phyloP scores from a whole-genome alignment of 2,329 filamentous ascomycete genomes.

The Moelleriella libera region DNA sequence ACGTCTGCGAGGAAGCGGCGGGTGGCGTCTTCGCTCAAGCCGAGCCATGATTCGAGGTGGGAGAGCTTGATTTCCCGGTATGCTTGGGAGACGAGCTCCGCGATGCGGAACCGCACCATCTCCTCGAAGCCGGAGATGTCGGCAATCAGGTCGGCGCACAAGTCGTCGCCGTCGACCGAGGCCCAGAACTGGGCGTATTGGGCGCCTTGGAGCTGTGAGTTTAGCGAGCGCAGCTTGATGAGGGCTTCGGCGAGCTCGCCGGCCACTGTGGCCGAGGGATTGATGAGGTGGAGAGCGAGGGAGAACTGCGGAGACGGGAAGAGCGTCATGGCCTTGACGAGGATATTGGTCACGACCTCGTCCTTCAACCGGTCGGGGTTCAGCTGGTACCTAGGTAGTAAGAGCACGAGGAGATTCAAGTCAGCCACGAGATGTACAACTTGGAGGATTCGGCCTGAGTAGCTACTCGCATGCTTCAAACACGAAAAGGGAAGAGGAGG shows the following conservation, averaged over 20 bases:
- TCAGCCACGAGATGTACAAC: no score
- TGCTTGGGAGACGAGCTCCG: conserved; percentile 68
- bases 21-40: conserved; percentile 52
- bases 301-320: conserved; percentile 95
- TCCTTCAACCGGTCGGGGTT: conserved; percentile 96
- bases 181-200: conserved; percentile 91
- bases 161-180: conserved; percentile 81
- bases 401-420: no score
- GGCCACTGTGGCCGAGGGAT: conserved; percentile 53
- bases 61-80: conserved; percentile 58
- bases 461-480: no score
- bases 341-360: conserved; percentile 96
- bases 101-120: conserved; percentile 78
- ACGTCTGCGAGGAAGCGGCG: conserved; percentile 73
- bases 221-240: conserved; percentile 70
- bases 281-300: conserved; percentile 85
- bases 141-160: conserved; percentile 89
- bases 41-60: conserved; percentile 63
- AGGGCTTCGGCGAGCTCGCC: conserved; percentile 81
- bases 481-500: no score
- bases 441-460: no score
- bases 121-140: conserved; percentile 95
- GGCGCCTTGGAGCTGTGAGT: conserved; percentile 75
- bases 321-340: conserved; percentile 93
- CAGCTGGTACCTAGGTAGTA: conserved; percentile 73